phyloP scores from a whole-genome alignment of 805 yeast species.

The Candida namnaoensis region DNA sequence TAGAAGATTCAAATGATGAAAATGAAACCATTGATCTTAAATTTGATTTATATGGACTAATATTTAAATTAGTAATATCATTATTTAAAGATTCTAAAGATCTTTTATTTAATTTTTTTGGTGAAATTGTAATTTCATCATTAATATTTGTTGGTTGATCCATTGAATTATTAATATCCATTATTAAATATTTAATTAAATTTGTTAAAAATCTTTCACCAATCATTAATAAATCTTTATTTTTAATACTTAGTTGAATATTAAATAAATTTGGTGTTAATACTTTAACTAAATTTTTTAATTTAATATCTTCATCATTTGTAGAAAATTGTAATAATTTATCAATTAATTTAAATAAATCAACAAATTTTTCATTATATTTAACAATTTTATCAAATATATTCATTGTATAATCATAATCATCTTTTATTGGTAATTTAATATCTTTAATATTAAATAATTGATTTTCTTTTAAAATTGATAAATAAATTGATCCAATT shows the following conservation, averaged over 20 bases:
- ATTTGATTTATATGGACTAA: not conserved
- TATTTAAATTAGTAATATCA: too few species aligned
- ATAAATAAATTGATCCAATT: conserved; percentile 31
- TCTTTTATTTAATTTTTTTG: too few species aligned
- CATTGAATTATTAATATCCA: not conserved
- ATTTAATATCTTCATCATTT: not conserved
- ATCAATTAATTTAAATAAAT: not conserved
- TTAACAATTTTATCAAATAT: conserved; percentile 27
- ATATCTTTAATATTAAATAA: conserved; percentile 43
- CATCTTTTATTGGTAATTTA: conserved; percentile 44
- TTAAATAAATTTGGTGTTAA: conserved; percentile 51
- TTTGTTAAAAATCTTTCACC: conserved; percentile 47
- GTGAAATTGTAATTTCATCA: too few species aligned
- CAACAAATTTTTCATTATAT: conserved; percentile 21
- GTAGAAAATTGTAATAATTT: not conserved
- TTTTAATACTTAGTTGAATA: conserved; percentile 30
- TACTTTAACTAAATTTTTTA: conserved; percentile 28
- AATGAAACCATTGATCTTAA: not conserved
- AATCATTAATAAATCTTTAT: conserved; percentile 38
- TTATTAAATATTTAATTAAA: not conserved
- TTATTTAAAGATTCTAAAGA: not conserved
- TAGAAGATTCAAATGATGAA: not conserved
- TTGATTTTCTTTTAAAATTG: conserved; percentile 43
- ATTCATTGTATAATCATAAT: conserved; percentile 29
- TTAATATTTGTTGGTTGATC: too few species aligned